Evolutionary conservation across 352 stramenopile genomes (phyloP).

Genomic region (Phytophthora pluvialis): DNA sequence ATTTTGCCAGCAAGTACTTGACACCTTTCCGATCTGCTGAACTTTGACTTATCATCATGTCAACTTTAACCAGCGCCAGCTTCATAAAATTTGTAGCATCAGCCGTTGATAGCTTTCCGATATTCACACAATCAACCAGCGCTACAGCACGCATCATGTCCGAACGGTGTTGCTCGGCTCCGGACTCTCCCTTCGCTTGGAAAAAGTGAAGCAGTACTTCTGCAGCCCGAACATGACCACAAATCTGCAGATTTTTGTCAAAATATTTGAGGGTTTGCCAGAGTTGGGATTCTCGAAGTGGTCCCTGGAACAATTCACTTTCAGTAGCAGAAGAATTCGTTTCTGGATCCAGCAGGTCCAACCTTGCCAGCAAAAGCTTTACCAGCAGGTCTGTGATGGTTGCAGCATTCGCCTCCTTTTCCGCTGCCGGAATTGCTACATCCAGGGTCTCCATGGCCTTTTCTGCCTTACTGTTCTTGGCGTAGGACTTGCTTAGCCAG

Average conservation of each 20-base stretch:
- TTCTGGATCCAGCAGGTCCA: slow-evolving; percentile 52
- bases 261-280: slow-evolving; percentile 57
- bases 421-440: slow-evolving; percentile 28
- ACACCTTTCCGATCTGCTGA: slow-evolving; percentile 11
- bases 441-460: slow-evolving; percentile 40
- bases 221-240: slow-evolving; percentile 49
- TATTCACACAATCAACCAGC: slow-evolving; percentile 45
- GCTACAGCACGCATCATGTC: slow-evolving; percentile 46
- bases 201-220: slow-evolving; percentile 41
- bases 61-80: slow-evolving; percentile 51
- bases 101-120: slow-evolving; percentile 37
- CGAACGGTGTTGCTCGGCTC: background rate
- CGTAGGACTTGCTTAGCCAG: slow-evolving; percentile 60
- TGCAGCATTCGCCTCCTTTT: slow-evolving; percentile 25
- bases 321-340: background rate
- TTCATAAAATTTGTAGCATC: slow-evolving; percentile 42
- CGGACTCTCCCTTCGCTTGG: slow-evolving; percentile 1
- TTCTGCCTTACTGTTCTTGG: slow-evolving; percentile 36
- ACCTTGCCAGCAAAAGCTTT: slow-evolving; percentile 55
- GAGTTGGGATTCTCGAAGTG: slow-evolving; percentile 38
- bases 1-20: slow-evolving; percentile 41
- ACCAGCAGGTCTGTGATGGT: slow-evolving; percentile 45
- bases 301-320: slow-evolving; percentile 7
- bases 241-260: slow-evolving; percentile 48
- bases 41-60: slow-evolving; percentile 29